phyloP scores from a whole-genome alignment of 768 basidiomycete species.

The Leccinellum rugosiceps region DNA sequence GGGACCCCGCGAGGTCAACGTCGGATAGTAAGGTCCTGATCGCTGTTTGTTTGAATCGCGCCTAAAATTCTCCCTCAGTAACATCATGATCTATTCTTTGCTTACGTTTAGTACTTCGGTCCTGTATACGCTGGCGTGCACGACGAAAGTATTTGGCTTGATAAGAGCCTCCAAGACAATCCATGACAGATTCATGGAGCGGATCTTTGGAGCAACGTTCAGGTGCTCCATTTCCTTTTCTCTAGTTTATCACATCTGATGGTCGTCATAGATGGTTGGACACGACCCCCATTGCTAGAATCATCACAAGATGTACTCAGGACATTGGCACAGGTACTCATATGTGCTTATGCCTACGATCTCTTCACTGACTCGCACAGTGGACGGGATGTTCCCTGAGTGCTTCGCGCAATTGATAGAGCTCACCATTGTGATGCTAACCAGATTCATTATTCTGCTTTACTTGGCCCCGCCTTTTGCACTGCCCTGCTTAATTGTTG shows the following conservation, averaged over 20 bases:
- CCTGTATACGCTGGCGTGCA: slow-evolving; percentile 33
- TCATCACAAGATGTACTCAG: slow-evolving; percentile 37
- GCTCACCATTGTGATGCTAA: slow-evolving; percentile 4
- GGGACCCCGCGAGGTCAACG: slow-evolving; percentile 29
- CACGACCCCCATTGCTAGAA: slow-evolving; percentile 29
- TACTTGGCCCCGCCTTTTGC: slow-evolving; percentile 19
- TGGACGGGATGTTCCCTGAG: slow-evolving; percentile 7
- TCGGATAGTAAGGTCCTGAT: slow-evolving; percentile 28
- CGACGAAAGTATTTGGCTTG: slow-evolving; percentile 42
- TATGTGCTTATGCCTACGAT: background rate
- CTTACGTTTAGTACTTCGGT: slow-evolving; percentile 32
- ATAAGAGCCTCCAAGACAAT: slow-evolving; percentile 54
- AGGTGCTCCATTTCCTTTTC: slow-evolving; percentile 43
- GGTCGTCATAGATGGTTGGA: slow-evolving; percentile 47
- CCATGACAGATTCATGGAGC: slow-evolving; percentile 48
- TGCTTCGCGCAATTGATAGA: background rate
- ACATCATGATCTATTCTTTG: slow-evolving; percentile 43
- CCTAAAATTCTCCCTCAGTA: slow-evolving; percentile 32
- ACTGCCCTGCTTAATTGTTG: slow-evolving; percentile 22
- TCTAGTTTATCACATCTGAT: slow-evolving; percentile 28
- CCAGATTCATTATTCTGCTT: background rate
- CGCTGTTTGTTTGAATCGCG: background rate
- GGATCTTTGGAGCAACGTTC: slow-evolving; percentile 58
- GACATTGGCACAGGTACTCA: slow-evolving; percentile 42
- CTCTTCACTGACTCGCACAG: slow-evolving; percentile 1